Evolutionary conservation across 2,329 filamentous ascomycete species (phyloP).

Genomic region (Pseudogymnoascus destructans): DNA sequence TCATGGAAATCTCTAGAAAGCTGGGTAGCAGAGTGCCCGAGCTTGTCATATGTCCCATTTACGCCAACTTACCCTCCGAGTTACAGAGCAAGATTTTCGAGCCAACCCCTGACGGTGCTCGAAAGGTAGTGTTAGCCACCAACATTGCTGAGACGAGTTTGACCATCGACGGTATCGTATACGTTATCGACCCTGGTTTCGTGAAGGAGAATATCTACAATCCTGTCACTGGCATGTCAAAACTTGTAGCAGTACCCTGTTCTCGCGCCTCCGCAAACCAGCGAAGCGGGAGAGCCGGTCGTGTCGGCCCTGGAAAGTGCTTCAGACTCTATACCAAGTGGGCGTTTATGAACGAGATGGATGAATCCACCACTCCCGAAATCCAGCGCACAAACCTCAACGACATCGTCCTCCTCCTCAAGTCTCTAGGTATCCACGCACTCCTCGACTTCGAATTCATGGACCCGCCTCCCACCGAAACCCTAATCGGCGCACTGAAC

Average conservation of each 20-base stretch:
- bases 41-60: conserved; percentile 84
- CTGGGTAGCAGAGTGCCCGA: conserved; percentile 75
- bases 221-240: conserved; percentile 82
- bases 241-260: conserved; percentile 78
- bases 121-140: conserved; percentile 87
- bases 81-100: conserved; percentile 90
- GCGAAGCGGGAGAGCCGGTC: conserved; percentile 79
- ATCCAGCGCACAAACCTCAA: conserved; percentile 86
- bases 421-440: conserved; percentile 83
- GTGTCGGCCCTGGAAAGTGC: conserved; percentile 83
- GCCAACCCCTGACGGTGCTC: conserved; percentile 68
- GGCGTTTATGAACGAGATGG: conserved; percentile 88
- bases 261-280: conserved; percentile 89
- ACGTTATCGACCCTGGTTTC: conserved; percentile 90
- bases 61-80: conserved; percentile 83
- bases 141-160: conserved; percentile 96
- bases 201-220: conserved; percentile 95
- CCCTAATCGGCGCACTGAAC: conserved; percentile 77
- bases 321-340: conserved; percentile 90
- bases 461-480: conserved; percentile 82
- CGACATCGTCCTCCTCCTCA: conserved; percentile 70
- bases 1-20: conserved; percentile 77
- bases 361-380: conserved; percentile 82
- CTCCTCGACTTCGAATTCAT: conserved; percentile 92
- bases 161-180: conserved; percentile 91